Evolutionary conservation across 2,329 filamentous ascomycete genomes (phyloP), one percentile per base, ranked within the genome.

Genomic region (Zelopaecilomyces penicillatus): DNA sequence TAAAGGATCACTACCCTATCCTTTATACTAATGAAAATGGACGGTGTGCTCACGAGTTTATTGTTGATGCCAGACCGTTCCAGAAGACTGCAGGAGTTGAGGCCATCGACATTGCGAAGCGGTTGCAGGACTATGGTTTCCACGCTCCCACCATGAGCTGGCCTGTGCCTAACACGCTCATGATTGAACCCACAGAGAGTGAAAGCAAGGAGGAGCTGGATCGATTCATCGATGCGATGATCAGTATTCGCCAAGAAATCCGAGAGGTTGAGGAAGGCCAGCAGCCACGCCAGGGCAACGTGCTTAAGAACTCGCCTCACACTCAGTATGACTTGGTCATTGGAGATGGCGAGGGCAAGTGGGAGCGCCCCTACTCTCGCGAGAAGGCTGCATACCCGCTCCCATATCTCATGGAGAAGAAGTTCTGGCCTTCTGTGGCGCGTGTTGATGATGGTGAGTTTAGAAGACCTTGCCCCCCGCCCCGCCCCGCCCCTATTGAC

Each of bases 141-240:
- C 91, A 97, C 66, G 87, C 90, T 1, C 91, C 91, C 0, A 97
- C 91, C 43, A 96, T 97, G 91, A 89, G 83, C 62, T 96, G 87
- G 87, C 91, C 91, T 2, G 89, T 97, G 2, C 78, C 87, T 42
- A 94, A 94, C 68, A 96, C 91, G 1, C 79, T 97, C 37, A 97
- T 97, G 91, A 95, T 97, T 53, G 91, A 97, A 71, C 91, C 91
- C 2, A 97, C 91, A 0, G 91, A 96, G 69, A 90, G 84, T 10
- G 91, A 97, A 72, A 87, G 80, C 66, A 90, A 93, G 64, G 84
- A 84, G 50, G 91, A 97, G 71, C 78, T 97, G 2, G 91, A 96
- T 65, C 83, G 91, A 26, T 96, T 96, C 73, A 87, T 89, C 50
- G 85, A 96, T 52, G 88, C 91, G 0, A 72, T 97, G 36, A 86